Evolutionary conservation across 1,284 basidiomycete genomes (phyloP).

Genomic region (Neolentinus lepideus): DNA sequence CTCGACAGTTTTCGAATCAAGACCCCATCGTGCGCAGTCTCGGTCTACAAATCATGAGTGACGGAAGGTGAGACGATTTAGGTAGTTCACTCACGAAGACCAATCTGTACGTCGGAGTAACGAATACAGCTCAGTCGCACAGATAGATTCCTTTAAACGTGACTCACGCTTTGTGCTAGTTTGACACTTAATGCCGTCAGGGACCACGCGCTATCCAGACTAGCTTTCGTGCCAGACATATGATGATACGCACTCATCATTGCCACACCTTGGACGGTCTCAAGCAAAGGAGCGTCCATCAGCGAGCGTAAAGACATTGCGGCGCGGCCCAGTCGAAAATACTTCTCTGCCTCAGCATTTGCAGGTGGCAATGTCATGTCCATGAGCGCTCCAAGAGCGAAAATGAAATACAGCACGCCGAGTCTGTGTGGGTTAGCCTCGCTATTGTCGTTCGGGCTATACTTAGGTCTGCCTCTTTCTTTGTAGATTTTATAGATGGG

Average conservation of each 20-base stretch:
- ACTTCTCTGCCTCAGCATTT: constrained; percentile 46
- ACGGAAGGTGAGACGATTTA: neutral
- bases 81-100: neutral
- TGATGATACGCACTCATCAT: neutral
- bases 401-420: neutral
- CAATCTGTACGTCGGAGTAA: neutral
- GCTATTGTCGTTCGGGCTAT: neutral
- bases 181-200: neutral
- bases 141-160: no score
- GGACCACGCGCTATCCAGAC: neutral
- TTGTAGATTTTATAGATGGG: neutral
- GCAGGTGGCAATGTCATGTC: constrained; percentile 41
- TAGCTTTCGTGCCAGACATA: neutral
- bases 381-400: neutral
- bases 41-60: constrained; percentile 18
- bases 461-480: neutral
- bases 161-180: neutral
- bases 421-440: neutral
- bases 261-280: neutral
- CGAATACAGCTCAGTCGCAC: neutral
- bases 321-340: constrained; percentile 40
- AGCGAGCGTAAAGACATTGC: constrained; percentile 39
- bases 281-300: constrained; percentile 15
- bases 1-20: constrained; percentile 27
- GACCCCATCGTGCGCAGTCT: constrained; percentile 35